Conservation (phyloP, 2,329 filamentous ascomycete species). For the Raffaelea arxii region DNA sequence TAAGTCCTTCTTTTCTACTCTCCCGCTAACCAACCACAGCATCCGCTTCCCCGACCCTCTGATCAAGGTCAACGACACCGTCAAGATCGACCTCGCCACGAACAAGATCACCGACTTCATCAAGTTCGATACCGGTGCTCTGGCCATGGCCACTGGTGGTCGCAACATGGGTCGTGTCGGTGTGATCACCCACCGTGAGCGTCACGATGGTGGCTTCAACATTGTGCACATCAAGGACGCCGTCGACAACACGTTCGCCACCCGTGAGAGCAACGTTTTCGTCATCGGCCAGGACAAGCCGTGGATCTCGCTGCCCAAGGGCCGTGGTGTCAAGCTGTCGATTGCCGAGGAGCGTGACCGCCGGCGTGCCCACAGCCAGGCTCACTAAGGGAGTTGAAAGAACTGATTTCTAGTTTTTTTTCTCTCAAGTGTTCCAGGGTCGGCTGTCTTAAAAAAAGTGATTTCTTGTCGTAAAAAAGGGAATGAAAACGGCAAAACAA, state of each 20-base stretch:
- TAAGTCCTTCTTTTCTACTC: neutral
- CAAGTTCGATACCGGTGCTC: conserved; percentile 96
- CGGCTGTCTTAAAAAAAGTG: too few species aligned
- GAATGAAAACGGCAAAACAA: too few species aligned
- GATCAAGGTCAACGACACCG: conserved; percentile 99
- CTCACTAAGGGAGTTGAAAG: conserved; percentile 26
- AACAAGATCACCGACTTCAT: conserved; percentile 98
- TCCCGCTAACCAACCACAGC: conserved; percentile 38
- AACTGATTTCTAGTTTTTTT: neutral
- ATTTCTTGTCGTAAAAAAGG: too few species aligned
- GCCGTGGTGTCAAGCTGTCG: conserved; percentile 99
- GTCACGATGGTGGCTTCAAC: conserved; percentile 99
- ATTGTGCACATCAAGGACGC: conserved; percentile 99
- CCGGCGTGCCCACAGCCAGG: conserved; percentile 59
- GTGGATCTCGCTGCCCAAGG: conserved; percentile 99
- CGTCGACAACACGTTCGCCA: conserved; percentile 99
- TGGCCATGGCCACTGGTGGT: conserved; percentile 98
- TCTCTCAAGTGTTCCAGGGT: too few species aligned
- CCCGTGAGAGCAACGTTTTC: conserved; percentile 99
- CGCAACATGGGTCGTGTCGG: conserved; percentile 99
- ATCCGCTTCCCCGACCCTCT: conserved; percentile 98
- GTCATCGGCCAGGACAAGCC: conserved; percentile 98
- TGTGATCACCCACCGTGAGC: conserved; percentile 99
- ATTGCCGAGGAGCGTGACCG: conserved; percentile 99
- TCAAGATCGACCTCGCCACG: conserved; percentile 95